A percentile compares a stretch with the other conserved stretches of the same genome.
phyloP scores from a whole-genome alignment of 495 filamentous ascomycete species.

The Astrocystis sublimbata region DNA sequence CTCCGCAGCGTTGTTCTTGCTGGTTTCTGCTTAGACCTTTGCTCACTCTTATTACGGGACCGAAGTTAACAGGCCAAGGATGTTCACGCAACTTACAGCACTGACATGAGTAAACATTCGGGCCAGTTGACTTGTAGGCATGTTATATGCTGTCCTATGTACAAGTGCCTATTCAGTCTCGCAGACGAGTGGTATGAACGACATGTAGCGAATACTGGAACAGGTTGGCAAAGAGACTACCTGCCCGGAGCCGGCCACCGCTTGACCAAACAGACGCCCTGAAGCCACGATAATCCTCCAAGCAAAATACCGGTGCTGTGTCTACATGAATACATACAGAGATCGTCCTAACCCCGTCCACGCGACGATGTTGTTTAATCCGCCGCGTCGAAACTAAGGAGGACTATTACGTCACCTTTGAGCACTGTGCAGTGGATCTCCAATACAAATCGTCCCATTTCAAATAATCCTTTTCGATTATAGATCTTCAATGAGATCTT shows the following conservation, averaged over 20 bases:
- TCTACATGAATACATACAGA: neutral
- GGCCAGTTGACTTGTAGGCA: constrained; percentile 4
- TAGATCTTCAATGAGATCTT: neutral
- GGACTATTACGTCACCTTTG: neutral
- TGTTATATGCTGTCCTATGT: neutral
- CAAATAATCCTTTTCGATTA: neutral
- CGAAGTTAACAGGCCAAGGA: neutral
- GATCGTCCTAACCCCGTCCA: neutral
- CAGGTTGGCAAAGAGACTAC: neutral
- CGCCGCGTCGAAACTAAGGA: neutral
- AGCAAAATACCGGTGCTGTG: neutral
- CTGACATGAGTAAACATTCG: too few species aligned
- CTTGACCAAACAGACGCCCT: neutral
- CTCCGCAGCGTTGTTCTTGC: neutral
- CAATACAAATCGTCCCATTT: neutral
- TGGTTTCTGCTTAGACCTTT: constrained; percentile 1
- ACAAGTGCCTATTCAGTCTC: neutral
- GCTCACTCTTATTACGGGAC: neutral
- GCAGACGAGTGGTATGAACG: neutral
- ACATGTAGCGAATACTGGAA: neutral
- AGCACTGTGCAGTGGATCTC: neutral
- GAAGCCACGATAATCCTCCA: neutral
- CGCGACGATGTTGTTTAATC: neutral
- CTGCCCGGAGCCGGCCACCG: neutral
- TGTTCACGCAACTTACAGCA: too few species aligned